Evolutionary conservation across 495 filamentous ascomycete species (phyloP).

Genomic region (Annulohypoxylon bovei): DNA sequence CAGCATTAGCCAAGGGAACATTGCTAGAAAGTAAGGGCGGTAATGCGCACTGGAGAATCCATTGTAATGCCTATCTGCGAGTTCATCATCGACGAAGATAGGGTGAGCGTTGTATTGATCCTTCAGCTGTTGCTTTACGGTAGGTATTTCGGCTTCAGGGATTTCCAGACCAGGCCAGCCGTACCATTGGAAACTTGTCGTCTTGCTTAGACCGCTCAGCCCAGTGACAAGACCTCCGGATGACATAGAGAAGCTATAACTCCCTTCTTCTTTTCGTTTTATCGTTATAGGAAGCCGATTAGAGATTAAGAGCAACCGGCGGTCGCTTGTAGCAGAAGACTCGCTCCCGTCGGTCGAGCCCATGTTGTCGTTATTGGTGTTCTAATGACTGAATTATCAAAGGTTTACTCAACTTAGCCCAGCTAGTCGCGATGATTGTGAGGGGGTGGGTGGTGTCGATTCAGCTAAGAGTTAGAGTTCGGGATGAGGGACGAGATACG

Average conservation of each 20-base stretch:
- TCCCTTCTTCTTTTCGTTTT: slow-evolving; percentile 82
- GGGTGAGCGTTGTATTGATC: slow-evolving; percentile 78
- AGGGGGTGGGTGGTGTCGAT: neutral
- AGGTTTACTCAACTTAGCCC: neutral
- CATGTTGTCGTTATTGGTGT: slow-evolving; percentile 24
- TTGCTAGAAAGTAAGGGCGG: neutral
- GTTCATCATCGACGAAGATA: slow-evolving; percentile 80
- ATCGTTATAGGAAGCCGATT: slow-evolving; percentile 96
- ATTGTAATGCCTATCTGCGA: slow-evolving; percentile 85
- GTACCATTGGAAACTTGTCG: slow-evolving; percentile 96
- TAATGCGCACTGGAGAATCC: slow-evolving; percentile 77
- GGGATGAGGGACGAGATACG: neutral
- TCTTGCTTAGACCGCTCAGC: slow-evolving; percentile 86
- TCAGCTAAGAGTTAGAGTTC: neutral
- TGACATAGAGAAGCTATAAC: slow-evolving; percentile 91
- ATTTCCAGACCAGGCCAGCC: slow-evolving; percentile 95
- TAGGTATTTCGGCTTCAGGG: slow-evolving; percentile 72
- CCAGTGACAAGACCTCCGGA: slow-evolving; percentile 94
- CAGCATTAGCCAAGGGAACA: neutral
- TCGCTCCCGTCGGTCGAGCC: slow-evolving; percentile 37
- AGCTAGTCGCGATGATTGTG: neutral
- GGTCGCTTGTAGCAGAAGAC: slow-evolving; percentile 39
- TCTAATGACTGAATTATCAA: neutral
- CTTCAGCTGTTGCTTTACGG: slow-evolving; percentile 73
- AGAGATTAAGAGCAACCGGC: slow-evolving; percentile 82